A percentile compares a stretch with the other conserved stretches of the same genome.
These are phyloP conservation scores for Beauveria australis DNA, from an alignment of 2,329 filamentous ascomycete species.

Conservation along the genomic window DNA sequence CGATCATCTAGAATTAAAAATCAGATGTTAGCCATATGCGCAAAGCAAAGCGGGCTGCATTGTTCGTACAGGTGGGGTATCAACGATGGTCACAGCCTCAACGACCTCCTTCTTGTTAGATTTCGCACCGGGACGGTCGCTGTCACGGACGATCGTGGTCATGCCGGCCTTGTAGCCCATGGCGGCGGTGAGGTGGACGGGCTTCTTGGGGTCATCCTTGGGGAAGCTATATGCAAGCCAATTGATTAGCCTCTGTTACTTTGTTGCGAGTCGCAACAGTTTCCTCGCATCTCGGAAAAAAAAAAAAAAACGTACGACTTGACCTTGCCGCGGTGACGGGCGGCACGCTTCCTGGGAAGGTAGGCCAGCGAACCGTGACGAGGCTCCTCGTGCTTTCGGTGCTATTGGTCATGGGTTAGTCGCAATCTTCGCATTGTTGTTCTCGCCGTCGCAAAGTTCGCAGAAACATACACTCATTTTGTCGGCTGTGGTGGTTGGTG, in stretches of 20 bases:
- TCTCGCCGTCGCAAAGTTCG: not conserved
- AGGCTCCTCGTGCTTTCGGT: constrained; percentile 69
- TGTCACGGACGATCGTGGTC: constrained; percentile 98
- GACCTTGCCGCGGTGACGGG: constrained; percentile 93
- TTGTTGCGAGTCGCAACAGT: constrained; percentile 10
- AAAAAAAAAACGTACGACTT: constrained; percentile 68
- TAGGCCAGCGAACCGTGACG: constrained; percentile 90
- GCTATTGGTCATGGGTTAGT: constrained; percentile 22
- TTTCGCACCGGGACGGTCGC: constrained; percentile 98
- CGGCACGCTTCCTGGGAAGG: constrained; percentile 83
- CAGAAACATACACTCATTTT: constrained; percentile 34
- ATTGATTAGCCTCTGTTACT: constrained; percentile 18
- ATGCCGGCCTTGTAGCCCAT: constrained; percentile 99
- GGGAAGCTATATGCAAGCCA: constrained; percentile 63
- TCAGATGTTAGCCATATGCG: constrained; percentile 63
- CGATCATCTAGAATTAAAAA: constrained; percentile 70
- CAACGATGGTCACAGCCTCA: constrained; percentile 79
- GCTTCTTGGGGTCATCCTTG: constrained; percentile 99
- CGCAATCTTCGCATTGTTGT: not conserved
- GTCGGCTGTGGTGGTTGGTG: constrained; percentile 29
- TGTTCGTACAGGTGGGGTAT: constrained; percentile 92
- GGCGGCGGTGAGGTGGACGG: constrained; percentile 93
- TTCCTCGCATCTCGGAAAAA: not conserved
- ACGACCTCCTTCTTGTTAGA: constrained; percentile 98
- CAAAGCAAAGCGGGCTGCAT: constrained; percentile 72